Base-by-base conservation (phyloP, 495 filamentous ascomycete species). In the Symbiotaphrina buchneri region DNA sequence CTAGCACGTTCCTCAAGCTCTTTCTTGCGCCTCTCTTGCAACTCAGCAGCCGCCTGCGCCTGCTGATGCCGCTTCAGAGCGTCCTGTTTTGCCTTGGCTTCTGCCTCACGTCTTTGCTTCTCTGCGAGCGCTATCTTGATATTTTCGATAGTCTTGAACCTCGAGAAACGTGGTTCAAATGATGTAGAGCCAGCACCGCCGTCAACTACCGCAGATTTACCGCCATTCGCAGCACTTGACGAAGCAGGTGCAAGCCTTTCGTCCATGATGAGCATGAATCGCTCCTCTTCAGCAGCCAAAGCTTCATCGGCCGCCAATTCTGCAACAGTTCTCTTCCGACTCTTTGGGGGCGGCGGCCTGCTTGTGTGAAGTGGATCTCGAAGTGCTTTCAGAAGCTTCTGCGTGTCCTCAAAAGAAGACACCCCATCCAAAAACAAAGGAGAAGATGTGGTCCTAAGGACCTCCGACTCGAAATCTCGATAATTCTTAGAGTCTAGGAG, bases 261-360 rank as follows among this genome's bases (percentile, higher is more conserved):
- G 34, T 99, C 87, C 56, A 85, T 71, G 28, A 79, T 74, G 21
- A 95, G 79, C 74, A 95, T 83, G 40, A 82, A 84, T 18, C 78
- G 60, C 47, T 94, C 81, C 45, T 81, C 72, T 27, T 87, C 74
- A 7, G 81, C 83, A 4, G 81, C 81, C 35, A 78, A 55, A 0
- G 87, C 84, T 47, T 95, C 83, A 45, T 95, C 87, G 2, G 83
- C 84, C 19, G 77, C 85, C 48, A 94, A 62, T 42, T 99, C 84
- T 4, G 90, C 87, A 7, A 83, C 72, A 0, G 87, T 99, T 35
- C 85, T 66, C 60, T 99, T 95, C 35, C 90, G 64, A 16, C 69
- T 67, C 57, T 92, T 94, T 10, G 81, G 83, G 31, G 74, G 60
- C 1, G 90, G 85, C 19, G 78, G 71, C 19, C 67, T 59, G 32